Conservation (phyloP, 768 basidiomycete genomes). For the Psilocybe cyanescens region DNA sequence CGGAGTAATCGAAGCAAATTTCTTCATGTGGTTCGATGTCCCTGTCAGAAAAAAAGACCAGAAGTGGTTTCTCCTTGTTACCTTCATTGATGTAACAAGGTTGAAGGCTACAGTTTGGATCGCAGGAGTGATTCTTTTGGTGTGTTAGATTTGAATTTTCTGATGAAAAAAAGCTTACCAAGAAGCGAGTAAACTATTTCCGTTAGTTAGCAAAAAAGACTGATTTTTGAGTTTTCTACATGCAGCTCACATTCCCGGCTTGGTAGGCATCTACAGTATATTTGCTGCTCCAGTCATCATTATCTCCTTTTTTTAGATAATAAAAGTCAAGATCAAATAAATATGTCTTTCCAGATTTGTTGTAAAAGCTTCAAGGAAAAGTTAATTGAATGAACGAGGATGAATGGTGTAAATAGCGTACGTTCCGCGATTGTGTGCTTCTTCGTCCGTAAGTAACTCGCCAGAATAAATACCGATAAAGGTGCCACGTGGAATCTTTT, state of each 20-base stretch:
- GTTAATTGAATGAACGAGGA: background rate
- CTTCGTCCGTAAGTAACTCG: conserved; percentile 73
- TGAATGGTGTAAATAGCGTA: conserved; percentile 36
- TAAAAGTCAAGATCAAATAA: conserved; percentile 85
- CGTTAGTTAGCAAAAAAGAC: background rate
- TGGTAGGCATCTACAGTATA: conserved; percentile 89
- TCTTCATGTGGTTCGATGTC: conserved; percentile 73
- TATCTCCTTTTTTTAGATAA: conserved; percentile 47
- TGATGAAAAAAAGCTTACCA: conserved; percentile 50
- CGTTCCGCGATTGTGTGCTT: conserved; percentile 70
- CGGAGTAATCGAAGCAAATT: conserved; percentile 77
- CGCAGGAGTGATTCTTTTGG: conserved; percentile 86
- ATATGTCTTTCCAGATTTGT: conserved; percentile 75
- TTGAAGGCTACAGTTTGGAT: conserved; percentile 79
- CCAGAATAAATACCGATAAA: conserved; percentile 89
- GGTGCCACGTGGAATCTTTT: conserved; percentile 66
- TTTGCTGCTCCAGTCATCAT: conserved; percentile 39
- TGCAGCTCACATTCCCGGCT: conserved; percentile 70
- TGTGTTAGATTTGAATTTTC: background rate
- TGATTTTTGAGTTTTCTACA: background rate
- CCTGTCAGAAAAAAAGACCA: conserved; percentile 66
- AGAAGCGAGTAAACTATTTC: conserved; percentile 84
- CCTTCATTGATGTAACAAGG: conserved; percentile 81
- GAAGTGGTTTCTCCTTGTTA: conserved; percentile 67
- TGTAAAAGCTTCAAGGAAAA: conserved; percentile 59